phyloP scores from a whole-genome alignment of 768 basidiomycete genomes.

The Omphalotus guepiniiformis region DNA sequence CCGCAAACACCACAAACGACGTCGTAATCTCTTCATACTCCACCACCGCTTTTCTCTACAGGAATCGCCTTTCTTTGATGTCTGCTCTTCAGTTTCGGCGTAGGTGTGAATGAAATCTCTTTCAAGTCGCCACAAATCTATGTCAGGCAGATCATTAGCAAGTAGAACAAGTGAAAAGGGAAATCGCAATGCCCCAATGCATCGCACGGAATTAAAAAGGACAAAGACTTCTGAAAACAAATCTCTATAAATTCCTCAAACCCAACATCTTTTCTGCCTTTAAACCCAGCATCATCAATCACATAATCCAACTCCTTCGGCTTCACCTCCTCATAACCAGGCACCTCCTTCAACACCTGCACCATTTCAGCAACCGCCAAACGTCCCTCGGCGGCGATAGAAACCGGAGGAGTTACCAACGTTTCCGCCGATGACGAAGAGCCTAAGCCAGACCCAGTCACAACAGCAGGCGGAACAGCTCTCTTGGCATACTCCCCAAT shows the following conservation, averaged over 20 bases:
- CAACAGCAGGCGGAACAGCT: not conserved
- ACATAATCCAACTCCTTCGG: slow-evolving; percentile 70
- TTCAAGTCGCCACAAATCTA: slow-evolving; percentile 74
- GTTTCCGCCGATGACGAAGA: not conserved
- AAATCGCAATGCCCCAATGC: too few species aligned
- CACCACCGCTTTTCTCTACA: slow-evolving; percentile 54
- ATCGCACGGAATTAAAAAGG: slow-evolving; percentile 4
- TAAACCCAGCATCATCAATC: slow-evolving; percentile 70
- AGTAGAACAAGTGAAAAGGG: too few species aligned
- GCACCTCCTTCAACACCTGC: slow-evolving; percentile 39
- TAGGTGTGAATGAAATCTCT: slow-evolving; percentile 51
- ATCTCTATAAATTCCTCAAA: slow-evolving; percentile 91
- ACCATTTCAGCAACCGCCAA: slow-evolving; percentile 37
- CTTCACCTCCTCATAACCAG: slow-evolving; percentile 52
- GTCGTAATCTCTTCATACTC: too few species aligned
- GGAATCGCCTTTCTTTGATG: slow-evolving; percentile 41
- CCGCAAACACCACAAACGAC: too few species aligned
- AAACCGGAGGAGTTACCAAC: slow-evolving; percentile 14
- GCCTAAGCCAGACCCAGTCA: not conserved
- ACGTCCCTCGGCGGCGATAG: slow-evolving; percentile 26
- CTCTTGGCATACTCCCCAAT: not conserved
- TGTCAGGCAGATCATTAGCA: not conserved
- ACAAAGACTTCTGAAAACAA: slow-evolving; percentile 19
- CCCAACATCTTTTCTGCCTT: slow-evolving; percentile 49
- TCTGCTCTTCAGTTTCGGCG: slow-evolving; percentile 12